Evolutionary conservation across 805 yeast species (phyloP), one percentile per base, ranked within the genome.

Genomic region (Cyberlindnera japonica): DNA sequence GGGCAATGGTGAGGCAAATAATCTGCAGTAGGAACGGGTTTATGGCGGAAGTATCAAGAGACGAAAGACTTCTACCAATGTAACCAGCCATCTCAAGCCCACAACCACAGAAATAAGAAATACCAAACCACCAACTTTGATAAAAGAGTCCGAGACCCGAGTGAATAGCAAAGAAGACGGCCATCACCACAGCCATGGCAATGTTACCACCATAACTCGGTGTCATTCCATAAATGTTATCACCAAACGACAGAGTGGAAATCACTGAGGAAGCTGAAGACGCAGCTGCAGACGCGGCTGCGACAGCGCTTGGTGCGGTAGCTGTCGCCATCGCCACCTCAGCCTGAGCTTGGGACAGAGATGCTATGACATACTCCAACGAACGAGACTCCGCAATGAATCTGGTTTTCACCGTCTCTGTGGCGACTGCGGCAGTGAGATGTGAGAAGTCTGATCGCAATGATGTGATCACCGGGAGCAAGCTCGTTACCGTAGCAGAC

Each of bases 1-100:
- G 96, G 0, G 87, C 90, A 35, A 87, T 64, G 0, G 89, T 84
- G 40, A 86, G 62, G 50, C 80, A 70, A 41, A 80, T 73, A 48
- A 83, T 74, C 59, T 88, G 95, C 49, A 79, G 63, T 32, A 83
- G 55, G 54, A 69, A 88, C 20, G 68, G 62, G 37, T 70, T 57
- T 33, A 62, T 48, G 26, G 62, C 54, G n/a, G 50, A 26, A 4
- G 59, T 56, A 47, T 73, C 55, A 33, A 58, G 51, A 17, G 71
- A 68, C 1, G 81, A 69, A 41, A 72, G 51, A 2, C 71, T 56
- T 38, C 95, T 63, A 4, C 80, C 86, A 6, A 73, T 57, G 57
- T 82, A 87, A 0, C 95, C 95, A 1, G 76, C 64, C 35, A 79
- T 63, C 59, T 86, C 95, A 18, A 83, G 62, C 0, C 69, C 69